Base-by-base conservation (phyloP, 805 yeast genomes). In the Starmerella sirachaensis region DNA sequence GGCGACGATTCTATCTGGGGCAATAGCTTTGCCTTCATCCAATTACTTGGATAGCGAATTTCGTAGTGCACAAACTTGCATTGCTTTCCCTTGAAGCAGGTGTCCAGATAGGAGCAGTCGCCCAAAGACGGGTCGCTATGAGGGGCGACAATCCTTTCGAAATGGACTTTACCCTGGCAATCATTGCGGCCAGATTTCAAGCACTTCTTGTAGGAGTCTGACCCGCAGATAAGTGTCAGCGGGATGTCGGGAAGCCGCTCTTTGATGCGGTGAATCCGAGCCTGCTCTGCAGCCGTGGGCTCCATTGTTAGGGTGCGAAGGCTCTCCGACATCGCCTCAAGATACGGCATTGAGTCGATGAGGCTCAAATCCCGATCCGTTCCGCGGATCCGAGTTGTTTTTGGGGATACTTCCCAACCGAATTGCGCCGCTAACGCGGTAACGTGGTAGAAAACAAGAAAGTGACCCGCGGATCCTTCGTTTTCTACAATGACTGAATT, bases 101-200 rank as follows among this genome's bases (percentile, higher is more conserved):
- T 85, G 54, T 86, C 96, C 42, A 86, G 65, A 54, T 86, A 86
- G 8, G 95, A 85, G 55, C 97, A 86, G 57, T 86, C 96, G 1
- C 95, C 96, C 6, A 83, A 56, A 13, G 66, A 60, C 2, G 60
- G 38, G 50, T 88, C 96, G 0, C 95, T 84, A 40, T 72, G 76
- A 12, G 56, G 39, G 25, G 47, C 41, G 8, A 54, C 29, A 9
- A 56, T 42, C 2, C 59, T 56, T 43, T 57, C 59, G 19, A 64
- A 52, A 43, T 65, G 57, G 34, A 59, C 46, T 45, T 60, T 49
- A 31, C 34, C 9, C 12, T 8, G 10, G 22, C 46, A 40, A n/a
- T 25, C n/a, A 3, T 16, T 7, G 5, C 23, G 21, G 1, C 38
- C 35, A 12, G 9, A 11, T 7, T 29, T 13, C 5, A 22, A 5